Base-by-base conservation (phyloP, 768 basidiomycete genomes). In the Hygrocybe punicea region DNA sequence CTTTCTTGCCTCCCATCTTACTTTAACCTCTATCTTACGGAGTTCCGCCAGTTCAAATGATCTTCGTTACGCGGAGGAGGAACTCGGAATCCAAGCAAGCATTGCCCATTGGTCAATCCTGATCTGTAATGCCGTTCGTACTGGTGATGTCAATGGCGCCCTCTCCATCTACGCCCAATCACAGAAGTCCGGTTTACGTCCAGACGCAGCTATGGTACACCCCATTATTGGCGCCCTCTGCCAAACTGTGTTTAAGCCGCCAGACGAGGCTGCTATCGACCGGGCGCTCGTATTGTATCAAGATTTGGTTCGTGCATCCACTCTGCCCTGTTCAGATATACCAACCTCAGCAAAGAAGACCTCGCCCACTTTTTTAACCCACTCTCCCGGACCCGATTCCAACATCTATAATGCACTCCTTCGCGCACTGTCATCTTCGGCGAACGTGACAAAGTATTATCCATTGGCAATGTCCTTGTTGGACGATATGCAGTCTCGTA, bases 401-500 rank as follows among this genome's bases (percentile, higher is more conserved):
- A 72, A 76, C 40, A 77, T 88, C 42, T 90, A 84, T 62, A 76
- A 81, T 10, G 73, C 71, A 13, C 71, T 86, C 33, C 70, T 85
- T 13, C 79, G 78, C 6, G 78, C 78, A 8, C 67, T 84, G 46
- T 67, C 75, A 48, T 70, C 76, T 3, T 78, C 82, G 1, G 53
- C 65, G 23, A 74, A 83, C 49, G 63, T 72, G n/a, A 58, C 68
- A 55, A 81, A 80, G 57, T 82, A 84, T 60, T 73, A 77, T 57
- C 73, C 77, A 4, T 67, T 78, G 6, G 78, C 81, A 0, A 61
- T 79, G 35, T 68, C 74, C 8, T 74, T 94, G 23, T 62, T 91
- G 16, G 75, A 81, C 37, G 89, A 92, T 60, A 89, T 94, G 84
- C 75, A 82, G 42, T 54, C 63, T 3, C 79, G 82, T 34, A 67